Evolutionary conservation across 1,284 basidiomycete species (phyloP).

Genomic region (Trametes sp.): DNA sequence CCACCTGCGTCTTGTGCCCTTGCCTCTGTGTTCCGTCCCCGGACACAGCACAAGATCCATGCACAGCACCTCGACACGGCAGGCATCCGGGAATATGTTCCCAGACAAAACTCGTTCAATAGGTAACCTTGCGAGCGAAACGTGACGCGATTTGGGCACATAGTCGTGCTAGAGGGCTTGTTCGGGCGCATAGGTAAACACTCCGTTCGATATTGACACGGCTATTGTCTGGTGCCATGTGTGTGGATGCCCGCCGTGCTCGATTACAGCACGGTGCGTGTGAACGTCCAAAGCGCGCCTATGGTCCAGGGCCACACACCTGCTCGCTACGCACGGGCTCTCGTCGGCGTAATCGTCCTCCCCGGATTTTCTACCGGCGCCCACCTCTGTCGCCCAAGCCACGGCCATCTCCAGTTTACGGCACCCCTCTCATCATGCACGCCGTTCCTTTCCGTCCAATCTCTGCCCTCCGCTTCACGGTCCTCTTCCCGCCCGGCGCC

Average conservation of each 20-base stretch:
- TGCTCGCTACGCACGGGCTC: slow-evolving; percentile 11
- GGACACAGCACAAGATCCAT: background rate
- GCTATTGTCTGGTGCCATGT: no score
- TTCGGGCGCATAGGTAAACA: no score
- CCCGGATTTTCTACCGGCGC: slow-evolving; percentile 32
- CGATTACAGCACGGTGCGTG: slow-evolving; percentile 4
- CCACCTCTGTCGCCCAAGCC: slow-evolving; percentile 16
- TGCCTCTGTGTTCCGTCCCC: background rate
- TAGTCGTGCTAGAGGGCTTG: no score
- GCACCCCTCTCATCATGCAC: slow-evolving; percentile 20
- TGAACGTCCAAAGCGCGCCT: slow-evolving; percentile 1
- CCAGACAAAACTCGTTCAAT: no score
- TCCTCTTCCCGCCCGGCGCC: slow-evolving; percentile 19
- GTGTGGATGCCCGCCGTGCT: no score
- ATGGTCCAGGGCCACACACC: slow-evolving; percentile 14
- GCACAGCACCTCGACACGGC: slow-evolving; percentile 13
- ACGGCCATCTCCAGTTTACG: slow-evolving; percentile 27
- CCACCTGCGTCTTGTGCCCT: slow-evolving; percentile 5
- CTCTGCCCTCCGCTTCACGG: slow-evolving; percentile 14
- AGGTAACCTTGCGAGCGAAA: no score
- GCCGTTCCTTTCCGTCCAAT: slow-evolving; percentile 15
- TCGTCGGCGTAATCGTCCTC: slow-evolving; percentile 29
- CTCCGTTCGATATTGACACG: no score
- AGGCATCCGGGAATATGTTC: no score
- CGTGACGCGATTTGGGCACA: no score